Percentiles rank a stretch among this genome's conserved stretches.
phyloP scores from a whole-genome alignment of 768 basidiomycete genomes.

The Lentinula raphanica region DNA sequence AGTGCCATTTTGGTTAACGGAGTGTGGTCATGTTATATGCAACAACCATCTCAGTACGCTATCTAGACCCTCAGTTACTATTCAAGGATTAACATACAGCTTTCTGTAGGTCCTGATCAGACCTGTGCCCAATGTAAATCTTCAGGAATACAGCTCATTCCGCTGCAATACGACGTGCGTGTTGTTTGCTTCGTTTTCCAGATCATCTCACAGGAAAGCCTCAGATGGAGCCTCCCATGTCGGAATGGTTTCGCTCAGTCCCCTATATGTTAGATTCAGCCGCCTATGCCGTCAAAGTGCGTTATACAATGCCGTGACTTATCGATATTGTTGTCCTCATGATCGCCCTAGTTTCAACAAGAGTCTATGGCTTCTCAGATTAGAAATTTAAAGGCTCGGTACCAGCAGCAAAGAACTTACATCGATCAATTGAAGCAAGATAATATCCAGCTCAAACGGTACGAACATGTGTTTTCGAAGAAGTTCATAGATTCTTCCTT shows the following conservation, averaged over 20 bases:
- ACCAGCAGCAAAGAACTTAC: constrained; percentile 47
- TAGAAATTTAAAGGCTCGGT: constrained; percentile 54
- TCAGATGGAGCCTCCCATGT: constrained; percentile 79
- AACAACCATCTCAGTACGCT: constrained; percentile 76
- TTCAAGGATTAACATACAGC: not conserved
- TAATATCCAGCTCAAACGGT: constrained; percentile 55
- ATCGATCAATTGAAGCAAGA: constrained; percentile 52
- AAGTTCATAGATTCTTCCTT: not conserved
- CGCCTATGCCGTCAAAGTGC: constrained; percentile 65
- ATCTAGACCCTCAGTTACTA: no score
- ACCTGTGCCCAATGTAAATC: constrained; percentile 69
- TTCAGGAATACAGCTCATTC: constrained; percentile 59
- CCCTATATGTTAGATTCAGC: constrained; percentile 58
- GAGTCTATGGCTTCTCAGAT: constrained; percentile 68
- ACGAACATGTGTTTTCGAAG: constrained; percentile 1
- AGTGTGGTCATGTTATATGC: constrained; percentile 83
- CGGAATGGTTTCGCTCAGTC: constrained; percentile 70
- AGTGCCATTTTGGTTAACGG: constrained; percentile 83
- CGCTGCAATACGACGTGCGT: constrained; percentile 69
- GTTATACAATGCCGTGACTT: not conserved
- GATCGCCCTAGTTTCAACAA: constrained; percentile 61
- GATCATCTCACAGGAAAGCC: not conserved
- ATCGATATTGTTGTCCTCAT: not conserved
- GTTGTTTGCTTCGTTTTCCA: constrained; percentile 1
- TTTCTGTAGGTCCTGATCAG: constrained; percentile 50